A percentile compares a stretch with the other conserved stretches of the same genome.
Evolutionary conservation across 768 basidiomycete genomes (phyloP).

Genomic region (Collybiopsis luxurians): DNA sequence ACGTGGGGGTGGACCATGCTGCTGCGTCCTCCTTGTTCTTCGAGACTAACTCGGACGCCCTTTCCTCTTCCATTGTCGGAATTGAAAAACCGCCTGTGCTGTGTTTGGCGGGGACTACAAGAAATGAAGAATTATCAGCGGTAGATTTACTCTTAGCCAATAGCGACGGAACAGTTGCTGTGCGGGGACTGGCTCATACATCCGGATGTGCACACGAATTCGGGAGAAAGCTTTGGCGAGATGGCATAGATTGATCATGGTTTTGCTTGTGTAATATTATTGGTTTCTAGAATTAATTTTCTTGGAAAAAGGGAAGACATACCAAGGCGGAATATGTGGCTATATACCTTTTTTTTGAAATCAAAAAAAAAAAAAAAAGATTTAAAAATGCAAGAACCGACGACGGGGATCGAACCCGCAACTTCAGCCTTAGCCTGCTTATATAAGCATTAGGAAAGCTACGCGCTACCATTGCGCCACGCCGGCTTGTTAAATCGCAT

Average conservation of each 20-base stretch:
- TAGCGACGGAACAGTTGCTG: neutral
- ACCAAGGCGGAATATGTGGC: too few species aligned
- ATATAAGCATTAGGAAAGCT: neutral
- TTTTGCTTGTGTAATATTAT: too few species aligned
- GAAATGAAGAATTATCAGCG: slow-evolving; percentile 6
- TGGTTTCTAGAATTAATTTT: too few species aligned
- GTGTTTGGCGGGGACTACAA: slow-evolving; percentile 35
- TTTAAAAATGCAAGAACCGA: neutral
- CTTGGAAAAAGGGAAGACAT: too few species aligned
- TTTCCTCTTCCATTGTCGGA: neutral
- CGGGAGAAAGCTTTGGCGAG: neutral
- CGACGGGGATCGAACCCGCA: slow-evolving; percentile 1
- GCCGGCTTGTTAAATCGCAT: too few species aligned
- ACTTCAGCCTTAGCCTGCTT: neutral
- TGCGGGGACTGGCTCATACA: slow-evolving; percentile 23
- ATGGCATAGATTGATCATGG: neutral
- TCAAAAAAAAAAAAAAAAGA: neutral
- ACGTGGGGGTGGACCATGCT: slow-evolving; percentile 5
- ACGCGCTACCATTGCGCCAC: too few species aligned
- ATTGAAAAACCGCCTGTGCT: slow-evolving; percentile 28
- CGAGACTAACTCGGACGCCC: neutral
- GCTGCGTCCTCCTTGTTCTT: too few species aligned
- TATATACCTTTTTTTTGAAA: too few species aligned
- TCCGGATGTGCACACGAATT: slow-evolving; percentile 36
- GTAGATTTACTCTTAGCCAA: neutral